Percentiles rank a stretch among this genome's conserved stretches.
Conservation (phyloP, 2,329 filamentous ascomycete species). For the Decorospora gaudefroyi region DNA sequence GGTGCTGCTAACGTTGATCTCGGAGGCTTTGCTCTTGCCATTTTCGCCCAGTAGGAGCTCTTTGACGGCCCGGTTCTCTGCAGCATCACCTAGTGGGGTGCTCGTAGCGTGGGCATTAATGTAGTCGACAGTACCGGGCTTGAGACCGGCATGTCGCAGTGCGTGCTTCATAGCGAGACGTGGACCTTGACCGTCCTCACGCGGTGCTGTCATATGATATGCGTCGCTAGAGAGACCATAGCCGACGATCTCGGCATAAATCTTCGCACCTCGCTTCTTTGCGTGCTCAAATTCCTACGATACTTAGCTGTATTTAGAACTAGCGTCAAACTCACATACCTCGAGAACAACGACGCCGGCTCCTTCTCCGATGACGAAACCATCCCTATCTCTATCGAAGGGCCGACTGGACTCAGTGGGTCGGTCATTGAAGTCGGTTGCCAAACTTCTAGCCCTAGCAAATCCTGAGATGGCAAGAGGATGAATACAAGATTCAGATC, state of each 20-base stretch:
- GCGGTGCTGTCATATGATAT: slow-evolving; percentile 89
- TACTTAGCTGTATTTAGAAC: slow-evolving; percentile 10
- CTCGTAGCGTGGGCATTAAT: slow-evolving; percentile 95
- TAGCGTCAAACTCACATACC: slow-evolving; percentile 43
- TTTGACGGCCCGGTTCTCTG: slow-evolving; percentile 84
- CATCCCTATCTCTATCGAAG: slow-evolving; percentile 77
- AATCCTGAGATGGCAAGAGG: slow-evolving; percentile 92
- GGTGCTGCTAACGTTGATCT: slow-evolving; percentile 86
- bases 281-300: slow-evolving; percentile 80
- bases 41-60: slow-evolving; percentile 74
- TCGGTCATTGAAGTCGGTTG: slow-evolving; percentile 75
- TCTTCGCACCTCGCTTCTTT: slow-evolving; percentile 72
- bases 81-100: slow-evolving; percentile 81
- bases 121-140: slow-evolving; percentile 77
- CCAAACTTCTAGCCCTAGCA: slow-evolving; percentile 80
- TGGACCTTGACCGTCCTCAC: slow-evolving; percentile 79
- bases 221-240: slow-evolving; percentile 93
- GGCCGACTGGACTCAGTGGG: slow-evolving; percentile 77
- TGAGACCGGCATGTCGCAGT: slow-evolving; percentile 70
- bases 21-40: slow-evolving; percentile 62
- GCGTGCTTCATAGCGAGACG: slow-evolving; percentile 83
- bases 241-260: slow-evolving; percentile 87
- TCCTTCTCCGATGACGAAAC: slow-evolving; percentile 93
- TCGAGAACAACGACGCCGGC: slow-evolving; percentile 87
- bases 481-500: slow-evolving; percentile 93